Evolutionary conservation across 2,329 filamentous ascomycete genomes (phyloP), one percentile per base, ranked within the genome.

Genomic region (Triangularia verruculosa): DNA sequence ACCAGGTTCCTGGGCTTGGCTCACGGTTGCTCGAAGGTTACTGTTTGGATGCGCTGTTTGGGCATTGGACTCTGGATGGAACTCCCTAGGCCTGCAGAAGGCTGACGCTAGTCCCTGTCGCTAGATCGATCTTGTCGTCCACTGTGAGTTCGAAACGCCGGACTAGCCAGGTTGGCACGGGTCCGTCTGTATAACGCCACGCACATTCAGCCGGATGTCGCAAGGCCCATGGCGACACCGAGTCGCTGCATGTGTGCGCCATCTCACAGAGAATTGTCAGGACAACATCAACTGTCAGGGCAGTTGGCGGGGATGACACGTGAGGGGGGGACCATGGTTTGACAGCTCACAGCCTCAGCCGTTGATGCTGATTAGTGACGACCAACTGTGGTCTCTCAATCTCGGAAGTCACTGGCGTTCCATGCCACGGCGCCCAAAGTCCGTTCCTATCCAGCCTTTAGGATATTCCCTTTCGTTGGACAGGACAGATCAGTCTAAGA

Each of bases 1-100:
- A n/a, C n/a, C n/a, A 25, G 22, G 17, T 54, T 11, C 20, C 22
- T 25, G 51, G 27, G 51, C 51, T 54, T 54, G 51, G 51, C 51
- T 54, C 22, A 11, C 15, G 51, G 51, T 54, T 54, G 51, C 51
- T 54, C 51, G 22, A 54, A 28, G 51, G 51, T 54, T 54, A 24
- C 22, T 54, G 22, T 54, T 54, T 27, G 25, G 51, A 54, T 54
- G 25, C 51, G 51, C 20, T 47, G 39, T 47, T 20, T 17, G 15
- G 15, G 30, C 30, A 39, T n/a, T 39, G 13, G 39, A 20, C 17
- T 47, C 39, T 47, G 39, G n/a, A 47, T 2, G 20, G 39, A 20
- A 43, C 70, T 69, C 71, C 71, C 73, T 67, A 69, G 63, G 66
- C 68, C 64, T 71, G 72, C 72, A 72, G 66, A 64, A 64, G 61